These are phyloP conservation scores for Chlorella sp. DNA, from an alignment of 139 green algal genomes.

Conservation along the genomic window DNA sequence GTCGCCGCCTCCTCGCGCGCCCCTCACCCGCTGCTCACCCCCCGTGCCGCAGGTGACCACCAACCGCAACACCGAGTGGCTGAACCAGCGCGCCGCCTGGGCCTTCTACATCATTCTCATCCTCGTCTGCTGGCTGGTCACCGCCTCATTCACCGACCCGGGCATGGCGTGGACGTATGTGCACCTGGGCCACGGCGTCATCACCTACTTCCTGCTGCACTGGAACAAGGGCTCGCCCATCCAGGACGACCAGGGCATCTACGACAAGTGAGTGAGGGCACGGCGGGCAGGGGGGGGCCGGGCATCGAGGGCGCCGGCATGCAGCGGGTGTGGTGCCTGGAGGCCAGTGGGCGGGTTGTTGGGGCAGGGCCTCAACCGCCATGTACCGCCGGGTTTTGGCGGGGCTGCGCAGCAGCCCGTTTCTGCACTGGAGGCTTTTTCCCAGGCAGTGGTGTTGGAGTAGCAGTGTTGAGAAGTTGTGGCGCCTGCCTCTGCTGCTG, in stretches of 20 bases:
- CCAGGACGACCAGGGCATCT: slow-evolving; percentile 82
- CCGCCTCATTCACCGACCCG: slow-evolving; percentile 69
- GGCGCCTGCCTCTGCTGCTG: neutral
- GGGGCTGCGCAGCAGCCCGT: neutral
- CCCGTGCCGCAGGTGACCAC: neutral
- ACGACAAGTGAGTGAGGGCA: slow-evolving; percentile 61
- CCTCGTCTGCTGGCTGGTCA: slow-evolving; percentile 75
- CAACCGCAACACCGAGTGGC: slow-evolving; percentile 58
- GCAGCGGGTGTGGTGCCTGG: too few relatives aligned
- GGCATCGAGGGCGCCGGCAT: too few relatives aligned
- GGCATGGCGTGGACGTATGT: slow-evolving; percentile 92
- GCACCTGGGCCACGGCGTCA: slow-evolving; percentile 82
- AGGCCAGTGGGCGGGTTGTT: neutral
- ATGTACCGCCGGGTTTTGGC: neutral
- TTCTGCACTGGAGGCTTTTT: too few relatives aligned
- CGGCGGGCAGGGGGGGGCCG: too few relatives aligned
- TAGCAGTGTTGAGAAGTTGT: neutral
- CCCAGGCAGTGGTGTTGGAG: neutral
- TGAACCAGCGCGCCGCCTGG: slow-evolving; percentile 67
- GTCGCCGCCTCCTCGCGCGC: too few relatives aligned
- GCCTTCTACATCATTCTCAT: slow-evolving; percentile 81
- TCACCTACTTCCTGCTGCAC: slow-evolving; percentile 91
- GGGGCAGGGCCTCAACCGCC: neutral
- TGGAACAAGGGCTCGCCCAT: slow-evolving; percentile 88
- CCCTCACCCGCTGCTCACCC: too few relatives aligned